Evolutionary conservation across 1,284 basidiomycete genomes (phyloP).

Genomic region (Sphagnurus paluster): DNA sequence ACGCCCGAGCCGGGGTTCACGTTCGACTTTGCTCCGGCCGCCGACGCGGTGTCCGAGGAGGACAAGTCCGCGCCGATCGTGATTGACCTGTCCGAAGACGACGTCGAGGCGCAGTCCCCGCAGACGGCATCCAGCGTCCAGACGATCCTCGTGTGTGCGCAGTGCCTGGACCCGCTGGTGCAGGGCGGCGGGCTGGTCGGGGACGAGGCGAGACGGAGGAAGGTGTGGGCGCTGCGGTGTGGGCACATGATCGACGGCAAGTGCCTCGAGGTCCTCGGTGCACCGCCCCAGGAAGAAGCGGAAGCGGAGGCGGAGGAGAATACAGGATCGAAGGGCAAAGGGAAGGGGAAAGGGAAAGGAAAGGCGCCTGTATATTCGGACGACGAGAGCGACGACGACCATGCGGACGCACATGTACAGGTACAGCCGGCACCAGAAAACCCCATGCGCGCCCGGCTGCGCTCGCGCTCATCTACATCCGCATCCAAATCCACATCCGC

Average conservation of each 20-base stretch:
- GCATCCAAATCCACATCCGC: slow-evolving; percentile 14
- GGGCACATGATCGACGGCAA: slow-evolving; percentile 78
- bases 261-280: slow-evolving; percentile 58
- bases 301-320: slow-evolving; percentile 25
- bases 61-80: slow-evolving; percentile 20
- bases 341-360: slow-evolving; percentile 42
- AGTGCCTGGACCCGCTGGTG: slow-evolving; percentile 58
- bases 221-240: slow-evolving; percentile 69
- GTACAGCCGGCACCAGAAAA: slow-evolving; percentile 20
- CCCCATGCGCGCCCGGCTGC: slow-evolving; percentile 55
- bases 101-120: slow-evolving; percentile 6
- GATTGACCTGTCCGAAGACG: slow-evolving; percentile 23
- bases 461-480: slow-evolving; percentile 35
- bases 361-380: slow-evolving; percentile 25
- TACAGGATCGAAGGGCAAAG: slow-evolving; percentile 7
- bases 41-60: slow-evolving; percentile 18
- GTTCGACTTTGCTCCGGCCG: slow-evolving; percentile 54
- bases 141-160: slow-evolving; percentile 58
- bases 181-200: slow-evolving; percentile 35
- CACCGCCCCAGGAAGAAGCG: slow-evolving; percentile 38
- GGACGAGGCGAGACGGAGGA: slow-evolving; percentile 37
- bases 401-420: not conserved
- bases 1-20: slow-evolving; percentile 58
- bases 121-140: slow-evolving; percentile 21
- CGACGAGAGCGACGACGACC: no score